phyloP scores from a whole-genome alignment of 1,284 basidiomycete species.

The Cryptococcus floricola region DNA sequence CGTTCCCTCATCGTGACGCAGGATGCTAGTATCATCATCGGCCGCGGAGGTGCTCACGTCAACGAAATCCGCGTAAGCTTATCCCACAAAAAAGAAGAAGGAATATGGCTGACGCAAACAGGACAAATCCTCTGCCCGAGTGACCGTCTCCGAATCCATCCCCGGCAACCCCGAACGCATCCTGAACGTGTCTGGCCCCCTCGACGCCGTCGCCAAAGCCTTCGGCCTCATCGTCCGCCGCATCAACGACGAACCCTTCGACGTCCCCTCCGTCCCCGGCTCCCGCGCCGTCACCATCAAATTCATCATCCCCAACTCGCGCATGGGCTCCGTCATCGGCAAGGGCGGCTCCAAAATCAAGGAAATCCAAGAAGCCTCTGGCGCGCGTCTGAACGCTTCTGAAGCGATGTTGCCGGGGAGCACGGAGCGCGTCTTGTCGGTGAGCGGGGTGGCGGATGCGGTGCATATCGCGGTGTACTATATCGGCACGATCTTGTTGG shows the following conservation, averaged over 20 bases:
- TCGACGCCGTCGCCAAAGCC: constrained; percentile 99
- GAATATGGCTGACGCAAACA: constrained; percentile 8
- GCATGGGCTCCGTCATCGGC: constrained; percentile 99
- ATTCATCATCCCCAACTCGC: constrained; percentile 98
- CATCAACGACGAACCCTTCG: constrained; percentile 99
- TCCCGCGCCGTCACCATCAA: constrained; percentile 98
- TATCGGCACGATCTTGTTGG: constrained; percentile 93
- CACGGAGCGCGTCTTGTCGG: constrained; percentile 97
- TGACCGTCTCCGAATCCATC: constrained; percentile 93
- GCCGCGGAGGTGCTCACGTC: constrained; percentile 91
- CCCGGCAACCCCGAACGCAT: constrained; percentile 98
- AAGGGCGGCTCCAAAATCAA: constrained; percentile 98
- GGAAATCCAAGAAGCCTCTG: constrained; percentile 98
- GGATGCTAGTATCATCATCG: constrained; percentile 99
- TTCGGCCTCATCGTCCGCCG: constrained; percentile 97
- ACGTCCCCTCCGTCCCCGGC: constrained; percentile 93
- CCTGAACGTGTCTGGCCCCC: constrained; percentile 91
- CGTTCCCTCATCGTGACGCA: constrained; percentile 96
- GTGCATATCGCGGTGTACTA: constrained; percentile 99
- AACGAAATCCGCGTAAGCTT: constrained; percentile 77
- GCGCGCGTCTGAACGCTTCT: constrained; percentile 90
- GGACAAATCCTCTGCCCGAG: constrained; percentile 92
- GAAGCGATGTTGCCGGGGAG: constrained; percentile 98
- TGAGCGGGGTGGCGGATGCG: constrained; percentile 98
- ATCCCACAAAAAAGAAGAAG: not conserved